A percentile compares a stretch with the other conserved stretches of the same genome.
Conservation (phyloP, 2,329 filamentous ascomycete species). For the Arthroderma sp. region DNA sequence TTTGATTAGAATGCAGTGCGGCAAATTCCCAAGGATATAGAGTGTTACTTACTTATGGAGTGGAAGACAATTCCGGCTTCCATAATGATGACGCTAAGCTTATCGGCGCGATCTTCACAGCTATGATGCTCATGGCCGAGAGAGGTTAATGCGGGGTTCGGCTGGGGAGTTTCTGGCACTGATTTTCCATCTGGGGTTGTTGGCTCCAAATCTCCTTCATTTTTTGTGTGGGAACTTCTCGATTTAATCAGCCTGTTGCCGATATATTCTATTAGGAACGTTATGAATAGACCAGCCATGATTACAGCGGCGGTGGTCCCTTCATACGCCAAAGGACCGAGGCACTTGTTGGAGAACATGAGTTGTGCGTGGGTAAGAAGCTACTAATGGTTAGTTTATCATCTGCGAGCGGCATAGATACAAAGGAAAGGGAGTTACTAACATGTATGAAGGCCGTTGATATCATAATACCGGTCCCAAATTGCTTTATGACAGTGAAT, state of each 20-base stretch:
- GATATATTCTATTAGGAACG: constrained; percentile 57
- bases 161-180: background rate
- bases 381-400: constrained; percentile 25
- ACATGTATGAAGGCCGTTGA: constrained; percentile 59
- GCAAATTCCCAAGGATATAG: background rate
- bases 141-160: constrained; percentile 7
- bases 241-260: constrained; percentile 44
- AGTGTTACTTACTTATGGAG: constrained; percentile 48
- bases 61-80: constrained; percentile 66
- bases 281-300: constrained; percentile 60
- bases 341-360: constrained; percentile 59
- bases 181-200: background rate
- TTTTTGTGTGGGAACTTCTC: constrained; percentile 14
- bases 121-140: constrained; percentile 22
- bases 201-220: constrained; percentile 16
- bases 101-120: constrained; percentile 16
- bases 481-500: constrained; percentile 47
- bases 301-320: constrained; percentile 55
- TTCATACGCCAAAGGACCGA: constrained; percentile 55
- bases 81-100: constrained; percentile 53
- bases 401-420: constrained; percentile 1
- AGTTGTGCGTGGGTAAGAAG: constrained; percentile 59
- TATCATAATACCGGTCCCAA: constrained; percentile 60
- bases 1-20: constrained; percentile 28
- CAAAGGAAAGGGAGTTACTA: constrained; percentile 15